Percentiles rank a stretch among this genome's conserved stretches.
These are phyloP conservation scores for Pseudogymnoascus verrucosus DNA, from an alignment of 2,329 filamentous ascomycete genomes.

Conservation along the genomic window DNA sequence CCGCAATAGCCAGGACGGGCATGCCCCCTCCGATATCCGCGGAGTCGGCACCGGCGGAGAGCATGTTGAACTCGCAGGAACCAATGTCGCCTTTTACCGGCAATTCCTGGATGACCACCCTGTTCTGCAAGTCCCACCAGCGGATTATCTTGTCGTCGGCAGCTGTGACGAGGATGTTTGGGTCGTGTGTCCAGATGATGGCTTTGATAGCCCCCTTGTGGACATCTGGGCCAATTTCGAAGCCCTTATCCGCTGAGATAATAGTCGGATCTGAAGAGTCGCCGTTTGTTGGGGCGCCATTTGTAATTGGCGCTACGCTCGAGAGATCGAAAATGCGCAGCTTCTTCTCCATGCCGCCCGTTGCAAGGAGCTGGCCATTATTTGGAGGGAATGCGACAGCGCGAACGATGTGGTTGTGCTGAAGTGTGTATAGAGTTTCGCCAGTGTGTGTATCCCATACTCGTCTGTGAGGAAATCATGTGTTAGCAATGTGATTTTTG, in stretches of 20 bases:
- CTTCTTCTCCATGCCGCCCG: slow-evolving; percentile 94
- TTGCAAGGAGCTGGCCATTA: slow-evolving; percentile 76
- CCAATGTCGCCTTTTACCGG: slow-evolving; percentile 78
- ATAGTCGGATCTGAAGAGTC: slow-evolving; percentile 32
- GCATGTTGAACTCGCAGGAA: slow-evolving; percentile 75
- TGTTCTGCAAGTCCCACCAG: slow-evolving; percentile 85
- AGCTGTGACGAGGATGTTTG: slow-evolving; percentile 82
- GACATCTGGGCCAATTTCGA: slow-evolving; percentile 79
- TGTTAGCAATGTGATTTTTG: slow-evolving; percentile 4
- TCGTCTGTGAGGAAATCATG: slow-evolving; percentile 52
- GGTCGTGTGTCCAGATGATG: slow-evolving; percentile 86
- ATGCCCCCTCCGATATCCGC: slow-evolving; percentile 58
- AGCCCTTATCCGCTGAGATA: slow-evolving; percentile 55
- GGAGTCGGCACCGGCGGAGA: slow-evolving; percentile 51
- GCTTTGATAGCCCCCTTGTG: slow-evolving; percentile 90
- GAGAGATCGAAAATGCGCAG: slow-evolving; percentile 86
- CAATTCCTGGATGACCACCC: slow-evolving; percentile 67
- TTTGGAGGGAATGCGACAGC: slow-evolving; percentile 84
- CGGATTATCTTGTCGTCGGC: slow-evolving; percentile 84
- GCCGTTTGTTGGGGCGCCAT: slow-evolving; percentile 24
- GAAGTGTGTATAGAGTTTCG: slow-evolving; percentile 76
- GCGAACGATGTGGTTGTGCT: slow-evolving; percentile 92
- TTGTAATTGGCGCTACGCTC: slow-evolving; percentile 40
- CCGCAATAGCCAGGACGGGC: slow-evolving; percentile 76
- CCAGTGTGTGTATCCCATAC: slow-evolving; percentile 97